Evolutionary conservation across 345 rosid species (phyloP).

Genomic region (Citrus hindsii): DNA sequence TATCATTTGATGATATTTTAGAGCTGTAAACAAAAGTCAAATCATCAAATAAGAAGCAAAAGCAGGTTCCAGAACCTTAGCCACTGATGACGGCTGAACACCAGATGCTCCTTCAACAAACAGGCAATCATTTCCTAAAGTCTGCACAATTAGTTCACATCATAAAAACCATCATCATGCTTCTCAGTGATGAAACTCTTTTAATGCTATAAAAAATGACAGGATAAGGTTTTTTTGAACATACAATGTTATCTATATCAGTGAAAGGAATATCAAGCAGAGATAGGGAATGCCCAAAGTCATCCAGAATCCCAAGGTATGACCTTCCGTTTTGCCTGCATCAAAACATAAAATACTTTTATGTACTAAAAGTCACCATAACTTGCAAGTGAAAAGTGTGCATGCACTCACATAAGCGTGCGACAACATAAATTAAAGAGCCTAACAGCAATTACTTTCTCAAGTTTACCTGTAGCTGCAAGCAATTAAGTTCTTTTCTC

Average conservation of each 20-base stretch:
- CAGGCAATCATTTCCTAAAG: slow-evolving; percentile 56
- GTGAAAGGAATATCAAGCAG: slow-evolving; percentile 84
- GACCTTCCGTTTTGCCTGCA: slow-evolving; percentile 93
- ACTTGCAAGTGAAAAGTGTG: neutral
- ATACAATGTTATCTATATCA: slow-evolving; percentile 77
- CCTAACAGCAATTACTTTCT: slow-evolving; percentile 11
- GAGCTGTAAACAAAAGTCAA: neutral
- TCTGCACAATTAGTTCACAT: slow-evolving; percentile 40
- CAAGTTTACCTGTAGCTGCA: slow-evolving; percentile 74
- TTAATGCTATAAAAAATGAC: slow-evolving; percentile 7
- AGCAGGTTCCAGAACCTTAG: slow-evolving; percentile 47
- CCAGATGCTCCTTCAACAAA: slow-evolving; percentile 89
- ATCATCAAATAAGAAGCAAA: neutral
- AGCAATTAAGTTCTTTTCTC: slow-evolving; percentile 60
- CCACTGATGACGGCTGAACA: slow-evolving; percentile 79
- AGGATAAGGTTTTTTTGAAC: slow-evolving; percentile 10
- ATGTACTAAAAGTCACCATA: slow-evolving; percentile 1
- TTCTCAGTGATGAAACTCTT: neutral
- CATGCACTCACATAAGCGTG: neutral
- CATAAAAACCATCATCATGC: slow-evolving; percentile 7
- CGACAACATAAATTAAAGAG: neutral
- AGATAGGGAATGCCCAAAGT: slow-evolving; percentile 55
- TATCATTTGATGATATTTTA: neutral
- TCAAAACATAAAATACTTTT: slow-evolving; percentile 11
- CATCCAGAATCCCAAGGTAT: slow-evolving; percentile 73